Evolutionary conservation across 2,329 filamentous ascomycete species (phyloP).

Genomic region (Aspergillus piperis): DNA sequence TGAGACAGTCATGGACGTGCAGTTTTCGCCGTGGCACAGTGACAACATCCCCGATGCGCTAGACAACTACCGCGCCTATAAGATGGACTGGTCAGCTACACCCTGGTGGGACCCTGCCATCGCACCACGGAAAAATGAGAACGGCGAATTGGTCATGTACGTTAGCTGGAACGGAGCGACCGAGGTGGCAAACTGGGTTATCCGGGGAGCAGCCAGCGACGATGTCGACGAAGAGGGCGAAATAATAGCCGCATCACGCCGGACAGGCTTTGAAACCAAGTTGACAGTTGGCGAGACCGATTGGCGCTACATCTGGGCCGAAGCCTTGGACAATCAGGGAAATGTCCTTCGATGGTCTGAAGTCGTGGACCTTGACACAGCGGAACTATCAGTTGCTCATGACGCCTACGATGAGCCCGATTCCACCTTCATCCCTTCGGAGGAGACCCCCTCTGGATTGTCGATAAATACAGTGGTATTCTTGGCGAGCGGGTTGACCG

Average conservation of each 20-base stretch:
- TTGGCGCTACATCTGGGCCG: background rate
- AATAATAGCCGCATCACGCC: background rate
- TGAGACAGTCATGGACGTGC: conserved; percentile 10
- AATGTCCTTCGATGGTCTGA: background rate
- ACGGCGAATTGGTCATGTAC: conserved; percentile 4
- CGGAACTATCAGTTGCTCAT: background rate
- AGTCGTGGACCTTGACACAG: background rate
- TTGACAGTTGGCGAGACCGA: background rate
- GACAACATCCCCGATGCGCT: conserved; percentile 10
- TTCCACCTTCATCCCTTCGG: background rate
- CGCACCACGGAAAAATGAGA: background rate
- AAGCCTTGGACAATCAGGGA: background rate
- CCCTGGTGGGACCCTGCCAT: conserved; percentile 11
- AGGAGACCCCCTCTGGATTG: background rate
- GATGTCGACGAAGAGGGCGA: background rate
- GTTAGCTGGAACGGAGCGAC: conserved; percentile 12
- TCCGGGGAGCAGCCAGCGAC: conserved; percentile 2
- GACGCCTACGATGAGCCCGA: background rate
- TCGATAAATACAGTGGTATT: background rate
- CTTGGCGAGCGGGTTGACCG: background rate
- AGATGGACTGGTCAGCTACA: conserved; percentile 5
- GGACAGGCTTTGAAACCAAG: conserved; percentile 5
- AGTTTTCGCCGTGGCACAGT: conserved; percentile 16
- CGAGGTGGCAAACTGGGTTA: conserved; percentile 6
- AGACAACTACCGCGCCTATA: conserved; percentile 13